Base-by-base conservation (phyloP, 2,329 filamentous ascomycete genomes). In the Orbilia oligospora region DNA sequence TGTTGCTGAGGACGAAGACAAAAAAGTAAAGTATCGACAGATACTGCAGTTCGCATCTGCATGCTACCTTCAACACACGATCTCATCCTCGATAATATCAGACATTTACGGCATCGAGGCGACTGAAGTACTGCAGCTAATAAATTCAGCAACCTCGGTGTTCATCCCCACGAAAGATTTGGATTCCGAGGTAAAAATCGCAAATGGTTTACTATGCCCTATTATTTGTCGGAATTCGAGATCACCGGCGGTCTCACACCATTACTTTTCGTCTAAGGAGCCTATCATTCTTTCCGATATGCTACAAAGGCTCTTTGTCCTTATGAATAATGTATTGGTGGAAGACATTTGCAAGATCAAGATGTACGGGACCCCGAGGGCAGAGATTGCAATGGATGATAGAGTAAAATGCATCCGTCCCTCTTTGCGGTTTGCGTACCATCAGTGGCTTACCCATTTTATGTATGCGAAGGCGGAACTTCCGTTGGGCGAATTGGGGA, bases 291-390 rank as follows among this genome's bases (percentile, higher is more conserved):
- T 41, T 3, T 41, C 56, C 10, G 36, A 22, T 27, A 16, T 70
- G 0, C n/a, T 24, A 4, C 36, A 9, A 5, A 22, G 18, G 6
- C 38, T 61, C 24, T 24, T 61, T 1, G 1, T 3, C 9, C 5
- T 48, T 18, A 49, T 70, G 51, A 33, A 44, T 10, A 61, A 16
- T 1, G 27, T n/a, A 0, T 48, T 70, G 12, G 20, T 38, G 14
- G 53, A 46, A n/a, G 44, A 70, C 20, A 70, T 61, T 18, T 61
- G 53, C 41, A 8, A 51, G 9, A 9, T 70, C 9, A 36, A 58
- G 12, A n/a, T 12, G 5, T 44, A 30, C 10, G 66, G 66, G 5
- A 61, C 22, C 2, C n/a, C 51, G 16, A 12, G 6, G 3, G 12
- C 12, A 5, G 14, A 58, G 22, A 20, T 68, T 33, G 8, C 12